Percentiles rank a stretch among this genome's conserved stretches.
Conservation (phyloP, 371 early-diverging fungal genomes). For the Mortierella sp. region DNA sequence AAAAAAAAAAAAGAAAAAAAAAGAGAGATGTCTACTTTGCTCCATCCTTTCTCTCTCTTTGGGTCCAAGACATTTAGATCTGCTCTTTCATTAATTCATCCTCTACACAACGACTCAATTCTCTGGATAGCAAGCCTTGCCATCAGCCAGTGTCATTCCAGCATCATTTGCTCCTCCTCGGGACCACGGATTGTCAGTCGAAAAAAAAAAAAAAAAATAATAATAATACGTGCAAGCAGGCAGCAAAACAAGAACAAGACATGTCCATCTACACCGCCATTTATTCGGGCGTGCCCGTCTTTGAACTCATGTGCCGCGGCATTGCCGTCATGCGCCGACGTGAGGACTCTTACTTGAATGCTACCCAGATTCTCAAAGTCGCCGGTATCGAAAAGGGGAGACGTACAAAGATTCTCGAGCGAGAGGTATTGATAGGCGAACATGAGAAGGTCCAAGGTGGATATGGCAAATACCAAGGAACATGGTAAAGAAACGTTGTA, state of each 20-base stretch:
- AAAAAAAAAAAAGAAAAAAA: neutral
- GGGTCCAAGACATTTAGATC: neutral
- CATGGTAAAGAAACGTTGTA: constrained; percentile 65
- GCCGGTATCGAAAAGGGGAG: constrained; percentile 93
- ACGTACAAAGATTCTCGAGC: constrained; percentile 95
- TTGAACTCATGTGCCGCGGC: constrained; percentile 83
- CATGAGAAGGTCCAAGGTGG: constrained; percentile 98
- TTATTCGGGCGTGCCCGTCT: constrained; percentile 90
- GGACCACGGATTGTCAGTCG: no score
- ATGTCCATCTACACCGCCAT: constrained; percentile 70
- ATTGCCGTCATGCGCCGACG: constrained; percentile 94
- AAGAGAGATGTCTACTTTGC: neutral
- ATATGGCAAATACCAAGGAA: constrained; percentile 97
- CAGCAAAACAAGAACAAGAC: no score
- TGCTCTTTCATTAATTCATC: no score
- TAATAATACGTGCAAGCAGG: no score
- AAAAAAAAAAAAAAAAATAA: no score
- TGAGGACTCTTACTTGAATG: constrained; percentile 92
- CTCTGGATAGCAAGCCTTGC: no score
- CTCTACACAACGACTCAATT: no score
- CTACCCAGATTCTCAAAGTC: constrained; percentile 96
- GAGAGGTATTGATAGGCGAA: constrained; percentile 82
- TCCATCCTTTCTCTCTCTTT: neutral
- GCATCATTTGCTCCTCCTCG: no score
- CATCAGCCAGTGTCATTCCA: no score